Evolutionary conservation across 2,329 filamentous ascomycete species (phyloP).

Genomic region (Helminthosporium solani): DNA sequence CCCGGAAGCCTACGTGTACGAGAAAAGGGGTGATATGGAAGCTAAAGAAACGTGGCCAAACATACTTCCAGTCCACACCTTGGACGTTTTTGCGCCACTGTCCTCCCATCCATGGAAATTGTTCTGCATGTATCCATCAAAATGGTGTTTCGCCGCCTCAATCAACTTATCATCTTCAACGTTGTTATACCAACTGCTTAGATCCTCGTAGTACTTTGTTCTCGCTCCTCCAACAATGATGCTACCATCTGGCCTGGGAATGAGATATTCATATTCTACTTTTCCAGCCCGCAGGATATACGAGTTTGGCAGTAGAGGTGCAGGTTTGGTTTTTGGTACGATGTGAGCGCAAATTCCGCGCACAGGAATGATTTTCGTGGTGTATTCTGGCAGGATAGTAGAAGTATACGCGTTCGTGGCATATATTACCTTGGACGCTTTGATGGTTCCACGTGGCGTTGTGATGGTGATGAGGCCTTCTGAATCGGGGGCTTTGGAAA

Average conservation of each 20-base stretch:
- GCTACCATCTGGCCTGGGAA: constrained; percentile 48
- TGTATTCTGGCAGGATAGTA: constrained; percentile 34
- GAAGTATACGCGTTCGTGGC: constrained; percentile 25
- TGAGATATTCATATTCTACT: constrained; percentile 54
- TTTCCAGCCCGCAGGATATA: constrained; percentile 49
- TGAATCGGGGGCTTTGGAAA: not conserved
- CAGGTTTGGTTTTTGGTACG: constrained; percentile 1
- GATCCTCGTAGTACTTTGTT: constrained; percentile 32
- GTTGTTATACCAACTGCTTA: constrained; percentile 13
- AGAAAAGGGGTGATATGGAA: not conserved
- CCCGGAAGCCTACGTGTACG: too few relatives aligned
- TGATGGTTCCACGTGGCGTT: constrained; percentile 12
- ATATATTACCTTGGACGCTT: constrained; percentile 13
- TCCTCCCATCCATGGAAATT: constrained; percentile 23
- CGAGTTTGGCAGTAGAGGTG: constrained; percentile 16
- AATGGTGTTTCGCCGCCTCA: constrained; percentile 17
- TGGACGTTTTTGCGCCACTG: constrained; percentile 13
- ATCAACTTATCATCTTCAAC: constrained; percentile 25
- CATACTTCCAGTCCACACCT: constrained; percentile 29
- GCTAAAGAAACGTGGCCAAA: constrained; percentile 1
- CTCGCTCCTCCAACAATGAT: constrained; percentile 49
- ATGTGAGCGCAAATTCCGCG: constrained; percentile 19
- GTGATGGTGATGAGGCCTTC: constrained; percentile 3
- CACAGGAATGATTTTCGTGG: constrained; percentile 39
- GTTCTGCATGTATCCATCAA: constrained; percentile 32